Evolutionary conservation across 371 early-diverging fungal genomes (phyloP), one percentile per base, ranked within the genome.

Genomic region (Lichtheimia ramosa): DNA sequence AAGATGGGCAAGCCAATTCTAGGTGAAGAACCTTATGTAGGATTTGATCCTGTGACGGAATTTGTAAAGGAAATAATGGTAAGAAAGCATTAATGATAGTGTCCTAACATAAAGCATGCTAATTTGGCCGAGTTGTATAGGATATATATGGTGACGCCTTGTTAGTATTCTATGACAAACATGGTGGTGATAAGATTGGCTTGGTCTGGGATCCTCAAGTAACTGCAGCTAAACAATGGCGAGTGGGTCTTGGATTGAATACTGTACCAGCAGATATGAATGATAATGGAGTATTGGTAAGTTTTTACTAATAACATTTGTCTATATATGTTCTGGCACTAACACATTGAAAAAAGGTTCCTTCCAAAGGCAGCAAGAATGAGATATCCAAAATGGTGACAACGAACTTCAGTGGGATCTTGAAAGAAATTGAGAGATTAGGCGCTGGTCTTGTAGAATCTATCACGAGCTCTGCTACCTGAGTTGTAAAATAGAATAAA

Each of bases 121-220:
- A 34, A 34, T 10, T 8, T 34, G 2, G 25, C 5, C 25, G 25
- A 34, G 34, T 16, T 21, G 7, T 3, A 46, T 62, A 79, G 75
- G 63, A 59, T 10, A 53, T 75, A 13, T 87, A 75, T 68, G 83
- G 83, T 1, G 70, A 84, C 21, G 69, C 77, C 4, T 70, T 88
- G 16, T 55, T 85, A 59, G 84, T 92, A 48, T 94, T 92, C 77
- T 70, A 86, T 63, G 89, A 92, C 64, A 67, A 72, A 41, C 91
- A 89, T 54, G 95, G 95, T 34, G 93, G 95, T 41, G 85, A 87
- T 54, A 73, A 74, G 28, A 76, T 94, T 50, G 91, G 84, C 5
- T 75, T 92, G 15, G 84, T 91, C 1, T 90, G 88, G 87, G 85
- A 89, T 59, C 87, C 86, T 1, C 28, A 59, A 7, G 57, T 66